Base-by-base conservation (phyloP, 2,329 filamentous ascomycete genomes). In the Penicillium sumatraense region DNA sequence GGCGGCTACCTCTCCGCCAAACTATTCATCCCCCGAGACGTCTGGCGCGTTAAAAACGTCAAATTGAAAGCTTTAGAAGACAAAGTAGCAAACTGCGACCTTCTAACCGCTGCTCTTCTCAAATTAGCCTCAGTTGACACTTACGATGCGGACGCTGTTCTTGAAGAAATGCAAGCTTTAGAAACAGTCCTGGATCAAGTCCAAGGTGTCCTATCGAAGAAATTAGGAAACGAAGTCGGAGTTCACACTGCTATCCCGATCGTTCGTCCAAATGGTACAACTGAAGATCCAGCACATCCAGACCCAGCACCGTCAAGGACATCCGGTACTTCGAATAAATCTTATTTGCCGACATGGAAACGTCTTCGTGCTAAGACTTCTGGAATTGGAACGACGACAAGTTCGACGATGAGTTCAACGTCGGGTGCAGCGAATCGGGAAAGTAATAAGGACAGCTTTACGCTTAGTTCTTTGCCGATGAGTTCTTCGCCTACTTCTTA, bases 1-100 rank as follows among this genome's bases (percentile, higher is more conserved):
- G 95, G 95, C 33, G 95, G 93, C 14, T 99, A 97, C 70, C 71
- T 99, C 18, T 96, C 93, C 50, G 93, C 88, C 20, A 93, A 92
- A 66, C 83, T 99, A 0, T 99, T 99, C 69, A 84, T 99, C 5
- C 93, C 95, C 5, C 85, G 90, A 49, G 93, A 98, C 69, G 91
- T 95, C 3, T 99, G 95, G 95, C 85, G 87, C 53, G 93, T 97
- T 7, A 93, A 93, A 69, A 92, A 91, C 24, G 93, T 97, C 50
- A 98, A 96, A 75, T 81, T 99, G 21, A 95, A 92, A 76, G 88
- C 88, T 29, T 70, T 98, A 0, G 95, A 99, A 62, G 95, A 99
- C 66, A 99, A 99, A 78, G 88, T 97, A 51, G 85, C 90, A 11
- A 91, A 92, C 59, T 97, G 93, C 71, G 95, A 99, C 72, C 82